Evolutionary conservation across 2,329 filamentous ascomycete species (phyloP), one percentile per base, ranked within the genome.

Genomic region (Alternaria panax): DNA sequence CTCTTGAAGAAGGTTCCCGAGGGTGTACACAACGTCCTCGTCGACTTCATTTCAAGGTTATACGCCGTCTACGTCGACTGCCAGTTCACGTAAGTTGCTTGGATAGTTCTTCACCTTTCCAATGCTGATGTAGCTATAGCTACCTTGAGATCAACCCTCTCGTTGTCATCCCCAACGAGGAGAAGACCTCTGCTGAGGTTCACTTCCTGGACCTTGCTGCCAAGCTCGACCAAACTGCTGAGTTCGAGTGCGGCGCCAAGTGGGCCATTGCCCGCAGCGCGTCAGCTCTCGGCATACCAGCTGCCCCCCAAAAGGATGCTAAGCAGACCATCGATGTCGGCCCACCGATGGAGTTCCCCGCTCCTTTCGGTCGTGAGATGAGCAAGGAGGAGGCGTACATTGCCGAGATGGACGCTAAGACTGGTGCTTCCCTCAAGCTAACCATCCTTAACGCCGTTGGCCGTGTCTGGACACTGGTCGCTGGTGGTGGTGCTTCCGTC

Each of bases 121-220:
- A 43, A 57, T 34, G 38, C 72, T 75, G 43, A 73, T 38, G 27
- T 36, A 16, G 22, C 18, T 27, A 20, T 32, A 81, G 79, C 77
- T 99, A 99, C 86, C 92, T 99, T 73, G 95, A 99, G 84, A 99
- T 99, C 87, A 99, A 99, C 89, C 95, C 95, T 72, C 86, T 99
- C 67, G 95, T 99, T 64, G 95, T 97, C 79, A 94, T 99, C 75
- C 95, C 95, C 80, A 98, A 98, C 81, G 90, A 87, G 69, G 89
- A 93, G 74, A 91, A 87, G 78, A 98, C 94, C 70, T 97, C 93
- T 59, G 95, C 95, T 58, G 90, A 93, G 41, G 95, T 99, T 54
- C 88, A 97, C 88, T 99, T 99, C 89, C 88, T 99, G 72, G 95
- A 99, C 85, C 87, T 99, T 79, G 95, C 95, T 74, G 95, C 95